Base-by-base conservation (phyloP, 495 filamentous ascomycete genomes). In the Hyaloscypha hepaticicola region DNA sequence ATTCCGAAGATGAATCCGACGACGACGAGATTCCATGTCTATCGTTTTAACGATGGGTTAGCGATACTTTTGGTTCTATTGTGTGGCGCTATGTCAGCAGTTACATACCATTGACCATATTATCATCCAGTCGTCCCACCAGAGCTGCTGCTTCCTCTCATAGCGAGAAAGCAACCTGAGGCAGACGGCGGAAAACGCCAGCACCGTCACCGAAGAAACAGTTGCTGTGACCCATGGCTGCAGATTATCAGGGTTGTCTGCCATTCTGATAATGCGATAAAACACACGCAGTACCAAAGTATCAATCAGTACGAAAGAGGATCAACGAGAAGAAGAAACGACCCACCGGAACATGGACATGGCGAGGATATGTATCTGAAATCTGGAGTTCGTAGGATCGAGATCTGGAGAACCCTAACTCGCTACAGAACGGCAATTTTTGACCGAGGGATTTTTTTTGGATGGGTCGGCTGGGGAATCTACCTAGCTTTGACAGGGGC, bases 121-220 rank as follows among this genome's bases (percentile, higher is more conserved):
- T 55, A 77, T 74, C 69, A 77, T 74, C 63, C 66, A 75, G 57
- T 78, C 77, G 65, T 78, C 77, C 77, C 74, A 77, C 73, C 75
- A 76, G 16, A 78, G 61, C 61, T 70, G 67, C 52, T 73, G 71
- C 38, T 70, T 70, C 7, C 72, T 64, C 53, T 74, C 70, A 55
- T 68, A 72, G 1, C 75, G 72, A 33, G 72, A 67, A 11, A 77
- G 58, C 3, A 78, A 48, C 4, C 76, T 72, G 34, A 78, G 69
- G 62, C 74, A 74, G 76, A 64, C 71, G 57, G 16, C 69, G 58
- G 56, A 51, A 67, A 31, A 65, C 25, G 8, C 65, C 67, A 62
- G 28, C 5, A 51, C 55, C 26, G 62, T 65, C 53, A 65, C 29
- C 5, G 61, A 38, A 11, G 53, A 57, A 59, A 73, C 72, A 9